Conservation (phyloP, 495 filamentous ascomycete species). For the Neurospora sp. region DNA sequence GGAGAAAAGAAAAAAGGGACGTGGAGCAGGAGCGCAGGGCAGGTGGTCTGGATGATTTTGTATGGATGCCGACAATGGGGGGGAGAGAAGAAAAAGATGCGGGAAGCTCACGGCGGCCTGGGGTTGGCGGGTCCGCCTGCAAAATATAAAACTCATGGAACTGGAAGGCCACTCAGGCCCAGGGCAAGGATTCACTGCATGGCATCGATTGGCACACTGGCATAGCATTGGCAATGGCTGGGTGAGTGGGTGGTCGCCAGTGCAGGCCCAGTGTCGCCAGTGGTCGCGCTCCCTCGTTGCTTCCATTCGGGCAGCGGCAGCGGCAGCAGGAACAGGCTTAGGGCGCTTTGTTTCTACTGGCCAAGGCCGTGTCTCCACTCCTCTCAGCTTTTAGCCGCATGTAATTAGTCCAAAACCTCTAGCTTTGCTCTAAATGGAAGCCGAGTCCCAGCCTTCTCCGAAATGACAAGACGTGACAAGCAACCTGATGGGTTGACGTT, state of each 20-base stretch:
- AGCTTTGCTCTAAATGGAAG: slow-evolving; percentile 10
- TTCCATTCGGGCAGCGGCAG: neutral
- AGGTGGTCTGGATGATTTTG: neutral
- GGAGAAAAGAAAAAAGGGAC: neutral
- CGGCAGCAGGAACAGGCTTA: neutral
- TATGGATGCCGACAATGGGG: neutral
- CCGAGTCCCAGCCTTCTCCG: slow-evolving; percentile 16
- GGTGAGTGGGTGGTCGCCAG: neutral
- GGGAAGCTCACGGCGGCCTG: neutral
- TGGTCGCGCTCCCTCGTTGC: neutral
- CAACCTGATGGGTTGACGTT: neutral
- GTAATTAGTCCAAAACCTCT: slow-evolving; percentile 7
- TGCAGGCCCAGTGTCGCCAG: neutral
- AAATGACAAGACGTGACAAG: slow-evolving; percentile 14
- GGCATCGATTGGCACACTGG: neutral
- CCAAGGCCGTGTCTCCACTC: neutral
- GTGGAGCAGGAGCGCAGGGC: neutral
- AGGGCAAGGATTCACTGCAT: neutral
- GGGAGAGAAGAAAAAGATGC: neutral
- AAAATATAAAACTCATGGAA: neutral
- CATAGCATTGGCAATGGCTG: neutral
- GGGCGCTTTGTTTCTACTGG: neutral
- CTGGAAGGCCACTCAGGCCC: neutral
- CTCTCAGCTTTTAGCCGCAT: neutral
- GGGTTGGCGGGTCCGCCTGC: neutral